Conservation (phyloP, 1,284 basidiomycete species). For the Golubevia pallescens region DNA sequence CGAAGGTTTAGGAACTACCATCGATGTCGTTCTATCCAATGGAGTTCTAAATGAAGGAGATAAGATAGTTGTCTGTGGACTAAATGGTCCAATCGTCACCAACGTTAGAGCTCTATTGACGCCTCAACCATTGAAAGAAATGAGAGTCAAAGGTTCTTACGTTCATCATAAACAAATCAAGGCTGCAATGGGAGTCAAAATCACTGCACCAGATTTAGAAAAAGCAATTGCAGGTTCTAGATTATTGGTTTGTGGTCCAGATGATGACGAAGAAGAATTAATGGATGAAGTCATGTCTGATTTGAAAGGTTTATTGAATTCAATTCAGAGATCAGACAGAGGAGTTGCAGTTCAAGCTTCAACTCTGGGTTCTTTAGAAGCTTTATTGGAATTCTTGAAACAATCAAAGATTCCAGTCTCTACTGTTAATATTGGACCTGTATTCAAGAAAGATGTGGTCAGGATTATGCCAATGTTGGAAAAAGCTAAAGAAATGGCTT, state of each 20-base stretch:
- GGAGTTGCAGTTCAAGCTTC: constrained; percentile 63
- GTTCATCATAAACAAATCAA: constrained; percentile 64
- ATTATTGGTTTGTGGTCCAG: constrained; percentile 48
- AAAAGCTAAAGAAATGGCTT: constrained; percentile 58
- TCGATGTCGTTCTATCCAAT: constrained; percentile 63
- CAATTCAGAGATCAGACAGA: constrained; percentile 56
- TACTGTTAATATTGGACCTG: constrained; percentile 63
- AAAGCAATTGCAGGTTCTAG: constrained; percentile 63
- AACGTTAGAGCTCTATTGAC: constrained; percentile 60
- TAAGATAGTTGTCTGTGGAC: constrained; percentile 61
- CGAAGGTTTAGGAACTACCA: constrained; percentile 63
- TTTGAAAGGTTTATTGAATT: constrained; percentile 56
- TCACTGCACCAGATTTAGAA: constrained; percentile 60
- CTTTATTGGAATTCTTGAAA: constrained; percentile 60
- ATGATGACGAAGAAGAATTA: constrained; percentile 61
- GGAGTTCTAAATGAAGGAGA: constrained; percentile 62
- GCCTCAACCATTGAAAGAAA: constrained; percentile 63
- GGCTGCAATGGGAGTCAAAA: constrained; percentile 64
- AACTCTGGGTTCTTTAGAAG: constrained; percentile 62
- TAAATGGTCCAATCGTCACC: constrained; percentile 62
- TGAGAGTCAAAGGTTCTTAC: constrained; percentile 62
- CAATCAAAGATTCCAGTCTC: constrained; percentile 61
- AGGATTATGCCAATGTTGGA: constrained; percentile 62
- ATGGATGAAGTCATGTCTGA: constrained; percentile 64
- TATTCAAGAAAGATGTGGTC: constrained; percentile 62